phyloP scores from a whole-genome alignment of 768 basidiomycete species.

The Suillus clintonianus region DNA sequence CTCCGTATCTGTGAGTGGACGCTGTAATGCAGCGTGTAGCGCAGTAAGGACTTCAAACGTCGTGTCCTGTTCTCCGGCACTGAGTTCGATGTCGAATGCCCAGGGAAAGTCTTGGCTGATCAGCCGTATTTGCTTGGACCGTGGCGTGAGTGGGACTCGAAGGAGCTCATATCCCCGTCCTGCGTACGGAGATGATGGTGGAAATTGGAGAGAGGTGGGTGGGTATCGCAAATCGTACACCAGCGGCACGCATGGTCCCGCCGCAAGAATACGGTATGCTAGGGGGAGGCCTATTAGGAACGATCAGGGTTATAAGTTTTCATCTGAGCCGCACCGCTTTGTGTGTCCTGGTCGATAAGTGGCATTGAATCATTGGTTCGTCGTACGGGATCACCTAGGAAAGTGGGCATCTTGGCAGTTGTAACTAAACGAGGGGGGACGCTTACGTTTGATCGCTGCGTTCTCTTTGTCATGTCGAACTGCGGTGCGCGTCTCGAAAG shows the following conservation, averaged over 20 bases:
- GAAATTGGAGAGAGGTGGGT: neutral
- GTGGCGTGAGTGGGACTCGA: neutral
- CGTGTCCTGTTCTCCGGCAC: neutral
- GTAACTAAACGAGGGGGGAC: neutral
- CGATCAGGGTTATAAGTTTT: neutral
- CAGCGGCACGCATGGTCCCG: neutral
- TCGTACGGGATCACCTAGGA: neutral
- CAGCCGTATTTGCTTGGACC: neutral
- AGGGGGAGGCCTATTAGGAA: neutral
- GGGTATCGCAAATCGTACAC: constrained; percentile 9
- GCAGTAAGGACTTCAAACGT: constrained; percentile 7
- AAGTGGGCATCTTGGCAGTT: neutral
- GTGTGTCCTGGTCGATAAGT: neutral
- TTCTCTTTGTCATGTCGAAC: constrained; percentile 7
- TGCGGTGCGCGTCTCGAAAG: neutral
- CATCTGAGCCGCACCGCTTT: neutral
- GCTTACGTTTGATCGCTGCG: neutral
- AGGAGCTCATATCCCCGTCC: neutral
- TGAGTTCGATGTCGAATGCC: constrained; percentile 3
- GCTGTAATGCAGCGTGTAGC: constrained; percentile 6
- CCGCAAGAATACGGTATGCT: neutral
- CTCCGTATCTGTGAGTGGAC: constrained; percentile 8
- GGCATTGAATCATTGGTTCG: neutral
- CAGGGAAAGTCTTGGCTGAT: constrained; percentile 13
- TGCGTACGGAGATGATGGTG: neutral